These are phyloP conservation scores for Nicotiana undulata DNA, from an alignment of 257 asterid species.

Conservation along the genomic window DNA sequence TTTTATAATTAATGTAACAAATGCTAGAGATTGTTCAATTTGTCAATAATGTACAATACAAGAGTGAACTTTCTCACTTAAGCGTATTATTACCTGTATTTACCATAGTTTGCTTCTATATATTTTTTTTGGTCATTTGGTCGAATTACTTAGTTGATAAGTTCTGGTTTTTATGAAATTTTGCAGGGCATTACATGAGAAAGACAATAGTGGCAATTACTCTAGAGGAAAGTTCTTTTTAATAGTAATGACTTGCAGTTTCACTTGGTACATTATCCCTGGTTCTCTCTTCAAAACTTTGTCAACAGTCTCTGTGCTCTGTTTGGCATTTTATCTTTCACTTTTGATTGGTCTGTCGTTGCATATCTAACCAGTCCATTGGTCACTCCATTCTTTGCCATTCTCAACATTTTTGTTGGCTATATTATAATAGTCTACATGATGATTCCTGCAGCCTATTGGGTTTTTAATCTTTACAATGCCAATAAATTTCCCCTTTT, in stretches of 20 bases:
- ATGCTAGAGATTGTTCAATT: not conserved
- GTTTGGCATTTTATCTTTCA: constrained; percentile 40
- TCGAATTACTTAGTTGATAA: too few species aligned
- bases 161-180: not conserved
- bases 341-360: constrained; percentile 54
- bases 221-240: constrained; percentile 53
- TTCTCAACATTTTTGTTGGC: constrained; percentile 42
- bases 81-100: too few species aligned
- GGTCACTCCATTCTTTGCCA: constrained; percentile 62
- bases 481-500: constrained; percentile 53
- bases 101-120: too few species aligned
- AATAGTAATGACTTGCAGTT: constrained; percentile 43
- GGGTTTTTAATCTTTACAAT: constrained; percentile 50
- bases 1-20: too few species aligned
- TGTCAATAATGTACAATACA: not conserved
- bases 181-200: constrained; percentile 67
- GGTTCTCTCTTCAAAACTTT: constrained; percentile 39
- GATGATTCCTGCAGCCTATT: constrained; percentile 41
- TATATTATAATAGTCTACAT: constrained; percentile 29
- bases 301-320: constrained; percentile 42
- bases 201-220: constrained; percentile 14
- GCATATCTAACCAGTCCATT: constrained; percentile 57
- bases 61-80: too few species aligned
- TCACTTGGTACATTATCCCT: constrained; percentile 51
- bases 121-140: too few species aligned